Evolutionary conservation across 352 stramenopile genomes (phyloP).

Genomic region (Phytophthora uliginosa): DNA sequence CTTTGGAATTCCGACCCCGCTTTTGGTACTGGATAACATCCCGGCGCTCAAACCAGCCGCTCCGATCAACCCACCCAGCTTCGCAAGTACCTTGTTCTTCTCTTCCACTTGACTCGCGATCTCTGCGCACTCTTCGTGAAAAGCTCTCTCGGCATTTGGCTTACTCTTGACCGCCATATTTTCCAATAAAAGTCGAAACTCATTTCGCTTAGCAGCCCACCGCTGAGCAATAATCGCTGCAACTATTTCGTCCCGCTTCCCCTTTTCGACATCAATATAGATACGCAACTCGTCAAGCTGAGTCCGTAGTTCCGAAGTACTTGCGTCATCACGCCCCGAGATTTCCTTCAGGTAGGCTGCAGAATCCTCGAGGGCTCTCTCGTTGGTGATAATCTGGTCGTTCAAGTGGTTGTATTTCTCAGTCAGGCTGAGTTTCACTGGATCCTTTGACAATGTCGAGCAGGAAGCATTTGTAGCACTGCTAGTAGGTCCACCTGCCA

Average conservation of each 20-base stretch:
- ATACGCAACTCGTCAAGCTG: constrained; percentile 45
- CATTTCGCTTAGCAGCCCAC: constrained; percentile 3
- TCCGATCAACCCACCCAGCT: constrained; percentile 13
- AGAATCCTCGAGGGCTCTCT: constrained; percentile 39
- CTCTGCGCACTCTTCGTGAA: constrained; percentile 27
- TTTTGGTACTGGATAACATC: background rate
- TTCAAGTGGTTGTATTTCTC: constrained; percentile 48
- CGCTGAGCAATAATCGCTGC: constrained; percentile 19
- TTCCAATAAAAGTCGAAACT: constrained; percentile 17
- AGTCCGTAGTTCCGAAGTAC: constrained; percentile 28
- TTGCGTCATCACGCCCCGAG: constrained; percentile 27
- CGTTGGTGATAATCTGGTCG: constrained; percentile 43
- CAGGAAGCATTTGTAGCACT: background rate
- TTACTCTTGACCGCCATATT: constrained; percentile 20
- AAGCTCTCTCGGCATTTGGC: constrained; percentile 14
- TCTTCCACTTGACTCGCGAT: constrained; percentile 20
- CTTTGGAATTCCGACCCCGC: background rate
- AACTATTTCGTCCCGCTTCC: constrained; percentile 25
- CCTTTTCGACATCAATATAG: constrained; percentile 41
- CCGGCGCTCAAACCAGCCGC: background rate
- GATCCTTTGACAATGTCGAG: constrained; percentile 9
- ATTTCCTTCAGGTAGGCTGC: constrained; percentile 31
- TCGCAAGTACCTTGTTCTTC: constrained; percentile 14
- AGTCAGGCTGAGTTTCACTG: constrained; percentile 18
- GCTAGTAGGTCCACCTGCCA: background rate